Conservation (phyloP, 78 protist species). For the Dictyostelium capitatum region DNA sequence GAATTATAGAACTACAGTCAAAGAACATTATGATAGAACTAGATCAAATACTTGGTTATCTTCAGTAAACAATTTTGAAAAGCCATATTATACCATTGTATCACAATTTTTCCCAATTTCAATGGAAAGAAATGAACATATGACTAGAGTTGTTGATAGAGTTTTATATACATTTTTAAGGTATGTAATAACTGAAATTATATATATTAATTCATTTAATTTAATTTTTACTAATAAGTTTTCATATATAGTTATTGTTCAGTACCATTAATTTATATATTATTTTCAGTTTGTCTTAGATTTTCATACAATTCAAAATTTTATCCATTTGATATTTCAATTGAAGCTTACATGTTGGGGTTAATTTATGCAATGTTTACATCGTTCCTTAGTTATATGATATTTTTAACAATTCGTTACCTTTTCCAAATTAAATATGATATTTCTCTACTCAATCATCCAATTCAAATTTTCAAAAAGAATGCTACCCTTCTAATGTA, state of each 20-base stretch:
- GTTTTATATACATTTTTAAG: slow-evolving; percentile 41
- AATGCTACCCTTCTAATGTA: slow-evolving; percentile 31
- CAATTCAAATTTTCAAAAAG: slow-evolving; percentile 33
- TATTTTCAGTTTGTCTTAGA: slow-evolving; percentile 33
- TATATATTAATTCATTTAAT: background rate
- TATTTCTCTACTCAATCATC: slow-evolving; percentile 48
- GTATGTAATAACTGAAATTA: slow-evolving; percentile 1
- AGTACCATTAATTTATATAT: slow-evolving; percentile 53
- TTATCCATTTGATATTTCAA: slow-evolving; percentile 47
- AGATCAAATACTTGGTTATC: slow-evolving; percentile 15
- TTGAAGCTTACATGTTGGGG: slow-evolving; percentile 18
- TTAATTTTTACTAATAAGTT: background rate
- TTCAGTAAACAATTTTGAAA: background rate
- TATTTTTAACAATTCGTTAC: slow-evolving; percentile 45
- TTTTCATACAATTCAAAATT: slow-evolving; percentile 9
- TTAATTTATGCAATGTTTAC: slow-evolving; percentile 51
- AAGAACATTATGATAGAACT: slow-evolving; percentile 9
- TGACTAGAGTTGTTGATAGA: slow-evolving; percentile 69
- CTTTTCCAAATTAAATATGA: slow-evolving; percentile 44
- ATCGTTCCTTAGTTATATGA: slow-evolving; percentile 29
- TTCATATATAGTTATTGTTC: slow-evolving; percentile 26
- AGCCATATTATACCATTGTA: background rate
- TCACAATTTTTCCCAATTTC: slow-evolving; percentile 48
- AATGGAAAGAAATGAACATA: slow-evolving; percentile 74
- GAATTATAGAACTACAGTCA: slow-evolving; percentile 9